Evolutionary conservation across 495 filamentous ascomycete species (phyloP).

Genomic region (Schizothecium vesticola): DNA sequence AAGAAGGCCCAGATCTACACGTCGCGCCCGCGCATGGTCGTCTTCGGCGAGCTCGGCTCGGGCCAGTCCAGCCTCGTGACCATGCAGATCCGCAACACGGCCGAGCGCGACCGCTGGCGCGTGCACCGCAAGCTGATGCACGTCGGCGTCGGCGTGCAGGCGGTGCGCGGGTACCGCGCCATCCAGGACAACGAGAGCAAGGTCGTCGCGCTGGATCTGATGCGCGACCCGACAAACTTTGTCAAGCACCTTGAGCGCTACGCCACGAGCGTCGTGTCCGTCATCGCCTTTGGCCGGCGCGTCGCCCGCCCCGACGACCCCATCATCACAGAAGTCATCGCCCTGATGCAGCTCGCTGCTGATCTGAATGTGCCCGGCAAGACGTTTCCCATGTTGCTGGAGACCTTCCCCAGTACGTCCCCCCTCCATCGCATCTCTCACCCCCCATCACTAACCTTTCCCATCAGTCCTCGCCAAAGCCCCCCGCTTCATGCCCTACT

Average conservation of each 20-base stretch:
- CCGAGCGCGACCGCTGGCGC: constrained; percentile 55
- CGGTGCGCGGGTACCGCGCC: constrained; percentile 52
- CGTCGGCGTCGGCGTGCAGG: constrained; percentile 54
- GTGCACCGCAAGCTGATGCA: constrained; percentile 59
- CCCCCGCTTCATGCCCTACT: constrained; percentile 55
- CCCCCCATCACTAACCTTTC: background rate
- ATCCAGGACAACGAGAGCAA: constrained; percentile 58
- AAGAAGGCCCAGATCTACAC: constrained; percentile 53
- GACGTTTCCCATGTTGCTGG: constrained; percentile 55
- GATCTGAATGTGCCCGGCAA: constrained; percentile 61
- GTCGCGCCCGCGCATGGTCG: constrained; percentile 49
- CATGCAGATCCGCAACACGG: constrained; percentile 43
- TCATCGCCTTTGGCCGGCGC: constrained; percentile 57
- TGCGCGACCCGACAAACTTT: constrained; percentile 45
- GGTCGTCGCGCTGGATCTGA: constrained; percentile 47
- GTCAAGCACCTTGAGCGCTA: constrained; percentile 61
- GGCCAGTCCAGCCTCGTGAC: constrained; percentile 56
- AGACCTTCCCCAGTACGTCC: constrained; percentile 49
- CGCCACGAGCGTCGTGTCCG: constrained; percentile 59
- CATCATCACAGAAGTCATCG: constrained; percentile 57
- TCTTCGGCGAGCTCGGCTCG: constrained; percentile 55
- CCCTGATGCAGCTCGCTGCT: constrained; percentile 59
- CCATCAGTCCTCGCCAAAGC: constrained; percentile 45
- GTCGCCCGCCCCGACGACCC: constrained; percentile 54
- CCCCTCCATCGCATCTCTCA: background rate